Base-by-base conservation (phyloP, 495 filamentous ascomycete genomes). In the Aspergillus heteromorphus region DNA sequence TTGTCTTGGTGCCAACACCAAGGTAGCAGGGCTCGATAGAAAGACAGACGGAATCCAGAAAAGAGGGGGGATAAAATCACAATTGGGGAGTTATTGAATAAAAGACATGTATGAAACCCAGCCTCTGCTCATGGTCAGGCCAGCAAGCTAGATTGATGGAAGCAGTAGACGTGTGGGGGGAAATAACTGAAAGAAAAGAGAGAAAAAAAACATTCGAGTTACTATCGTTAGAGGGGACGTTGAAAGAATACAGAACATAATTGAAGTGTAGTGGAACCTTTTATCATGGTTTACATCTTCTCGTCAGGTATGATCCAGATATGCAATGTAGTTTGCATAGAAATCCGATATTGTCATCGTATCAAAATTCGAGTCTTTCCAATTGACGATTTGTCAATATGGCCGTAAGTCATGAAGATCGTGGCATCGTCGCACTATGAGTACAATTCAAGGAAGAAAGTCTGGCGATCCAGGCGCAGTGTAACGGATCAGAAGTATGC, bases 381-480 rank as follows among this genome's bases (percentile, higher is more conserved):
- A 62, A 56, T 58, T 56, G 69, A 66, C 68, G 65, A 56, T 55
- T 48, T 66, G 60, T 67, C 61, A 61, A 53, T 54, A 43, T 59
- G 65, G 67, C 67, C 73, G 71, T 76, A 69, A 74, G 55, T 77
- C 73, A 67, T 75, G 59, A 70, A 63, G 54, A 68, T 77, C 74
- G 66, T 77, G 54, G 63, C 67, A 67, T 77, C 74, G 56, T 77
- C 51, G 63, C 64, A 66, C 53, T 74, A 74, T 71, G 70, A 63
- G 67, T 77, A 77, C 74, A 77, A 45, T 58, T 63, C 61, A 61
- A 59, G 56, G 54, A 62, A 55, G 51, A 60, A 25, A 29, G 51
- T 47, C 48, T 30, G 40, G 53, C 53, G 59, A 55, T 52, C 57
- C 16, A 40, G 45, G 52, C n/a, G 38, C 30, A 27, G 58, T 30